phyloP scores from a whole-genome alignment of 2,329 filamentous ascomycete species.

The Chaetomium sp. region DNA sequence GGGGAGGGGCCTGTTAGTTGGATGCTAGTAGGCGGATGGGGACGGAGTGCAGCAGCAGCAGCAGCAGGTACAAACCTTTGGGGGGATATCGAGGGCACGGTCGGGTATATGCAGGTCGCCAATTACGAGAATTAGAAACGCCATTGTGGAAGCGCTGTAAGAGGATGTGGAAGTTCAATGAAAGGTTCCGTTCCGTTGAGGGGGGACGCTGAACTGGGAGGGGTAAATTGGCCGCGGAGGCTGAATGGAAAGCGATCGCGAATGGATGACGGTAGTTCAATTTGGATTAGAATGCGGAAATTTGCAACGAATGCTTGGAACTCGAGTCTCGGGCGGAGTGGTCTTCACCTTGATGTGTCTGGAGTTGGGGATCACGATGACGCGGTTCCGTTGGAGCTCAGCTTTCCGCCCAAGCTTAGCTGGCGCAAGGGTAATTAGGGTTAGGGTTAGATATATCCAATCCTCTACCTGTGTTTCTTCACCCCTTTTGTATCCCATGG shows the following conservation, averaged over 20 bases:
- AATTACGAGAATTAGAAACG: constrained; percentile 84
- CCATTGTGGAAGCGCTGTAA: constrained; percentile 50
- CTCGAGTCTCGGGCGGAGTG: too few species aligned
- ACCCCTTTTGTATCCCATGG: too few species aligned
- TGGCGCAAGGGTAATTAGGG: neutral
- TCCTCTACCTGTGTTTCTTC: too few species aligned
- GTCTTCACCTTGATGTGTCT: neutral
- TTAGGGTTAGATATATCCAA: neutral
- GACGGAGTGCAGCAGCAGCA: neutral
- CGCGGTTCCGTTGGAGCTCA: neutral
- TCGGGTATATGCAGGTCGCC: constrained; percentile 93
- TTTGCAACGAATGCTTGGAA: too few species aligned
- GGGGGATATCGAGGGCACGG: constrained; percentile 80
- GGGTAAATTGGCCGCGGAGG: neutral
- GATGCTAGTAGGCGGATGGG: neutral
- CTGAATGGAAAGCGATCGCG: too few species aligned
- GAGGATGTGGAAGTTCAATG: neutral
- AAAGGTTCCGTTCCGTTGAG: too few species aligned
- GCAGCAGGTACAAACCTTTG: constrained; percentile 57
- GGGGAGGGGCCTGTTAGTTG: neutral
- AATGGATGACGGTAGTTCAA: too few species aligned
- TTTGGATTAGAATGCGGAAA: too few species aligned
- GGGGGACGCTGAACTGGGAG: neutral
- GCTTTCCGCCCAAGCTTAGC: neutral
- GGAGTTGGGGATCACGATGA: constrained; percentile 1